phyloP scores from a whole-genome alignment of 73 alveolate species.

The Tetrahymena borealis region DNA sequence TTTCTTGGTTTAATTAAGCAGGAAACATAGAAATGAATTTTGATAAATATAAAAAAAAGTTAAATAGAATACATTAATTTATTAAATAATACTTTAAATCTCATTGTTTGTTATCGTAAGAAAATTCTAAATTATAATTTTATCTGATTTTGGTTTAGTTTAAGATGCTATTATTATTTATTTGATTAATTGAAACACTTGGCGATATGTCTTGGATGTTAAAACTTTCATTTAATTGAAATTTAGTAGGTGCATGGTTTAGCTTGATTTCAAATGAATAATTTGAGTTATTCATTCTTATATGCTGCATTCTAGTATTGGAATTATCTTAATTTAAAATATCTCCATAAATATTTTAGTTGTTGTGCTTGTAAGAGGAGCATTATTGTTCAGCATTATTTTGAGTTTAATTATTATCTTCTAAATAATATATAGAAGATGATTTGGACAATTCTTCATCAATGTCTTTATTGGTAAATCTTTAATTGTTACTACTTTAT shows the following conservation, averaged over 20 bases:
- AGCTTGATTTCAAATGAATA: neutral
- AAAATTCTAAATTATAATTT: neutral
- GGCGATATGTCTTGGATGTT: neutral
- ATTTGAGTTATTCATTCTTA: neutral
- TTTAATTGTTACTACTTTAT: too few species aligned
- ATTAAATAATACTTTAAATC: neutral
- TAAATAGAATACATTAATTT: neutral
- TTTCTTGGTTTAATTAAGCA: too few species aligned
- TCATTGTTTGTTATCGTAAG: neutral
- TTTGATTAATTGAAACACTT: neutral
- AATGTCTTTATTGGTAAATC: too few species aligned
- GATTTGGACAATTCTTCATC: too few species aligned
- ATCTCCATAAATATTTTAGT: neutral
- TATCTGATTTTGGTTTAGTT: neutral
- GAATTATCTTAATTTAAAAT: neutral
- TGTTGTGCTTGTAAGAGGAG: too few species aligned
- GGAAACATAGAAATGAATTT: too few species aligned
- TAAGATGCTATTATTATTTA: neutral
- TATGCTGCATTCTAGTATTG: neutral
- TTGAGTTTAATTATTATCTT: too few species aligned
- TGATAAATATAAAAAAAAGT: neutral
- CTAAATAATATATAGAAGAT: too few species aligned
- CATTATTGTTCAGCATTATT: too few species aligned
- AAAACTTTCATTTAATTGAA: neutral
- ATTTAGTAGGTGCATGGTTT: neutral